Base-by-base conservation (phyloP, 2,329 filamentous ascomycete genomes). In the Verticillium alfalfae region DNA sequence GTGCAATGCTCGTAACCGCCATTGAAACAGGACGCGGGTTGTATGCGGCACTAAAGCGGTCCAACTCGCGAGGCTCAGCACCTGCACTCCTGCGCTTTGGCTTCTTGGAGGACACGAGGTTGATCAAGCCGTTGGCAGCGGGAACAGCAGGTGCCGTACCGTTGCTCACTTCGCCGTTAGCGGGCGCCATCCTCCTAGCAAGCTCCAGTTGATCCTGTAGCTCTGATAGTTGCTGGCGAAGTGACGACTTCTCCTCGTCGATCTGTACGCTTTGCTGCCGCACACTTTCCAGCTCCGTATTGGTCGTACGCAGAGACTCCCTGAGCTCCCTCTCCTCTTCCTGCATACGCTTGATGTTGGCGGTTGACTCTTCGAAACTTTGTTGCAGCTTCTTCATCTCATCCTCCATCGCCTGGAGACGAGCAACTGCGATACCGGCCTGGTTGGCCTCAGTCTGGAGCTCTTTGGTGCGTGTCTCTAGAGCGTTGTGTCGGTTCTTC, bases 361-460 rank as follows among this genome's bases (percentile, higher is more conserved):
- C 84, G 5, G 90, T 88, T 64, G 93, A 96, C 72, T 99, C 95
- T 62, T 96, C 91, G 76, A 96, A 96, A 71, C 86, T 95, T 64
- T 85, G 80, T 76, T 97, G 93, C 58, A 98, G 82, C 76, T 92
- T 93, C 79, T 88, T 89, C 90, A 98, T 97, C 71, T 99, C 95
- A 68, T 93, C 90, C 74, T 99, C 95, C 88, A 98, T 91, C 57
- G 90, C 92, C 69, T 91, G 88, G 60, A 99, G 82, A 67, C 92
- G 91, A 66, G 95, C 95, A 60, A 94, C 93, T 2, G 91, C 92
- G 70, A 98, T 97, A 78, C 95, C 95, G 60, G 94, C 95, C 78
- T 98, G 94, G 76, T 99, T 99, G 64, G 95, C 95, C 76, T 99
- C 95, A 38, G 90, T 89, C 76, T 99, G 95, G 61, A 99, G 83